Conservation (phyloP, 176 grass and related monocot genomes). For the Eremochloa ophiuroides region DNA sequence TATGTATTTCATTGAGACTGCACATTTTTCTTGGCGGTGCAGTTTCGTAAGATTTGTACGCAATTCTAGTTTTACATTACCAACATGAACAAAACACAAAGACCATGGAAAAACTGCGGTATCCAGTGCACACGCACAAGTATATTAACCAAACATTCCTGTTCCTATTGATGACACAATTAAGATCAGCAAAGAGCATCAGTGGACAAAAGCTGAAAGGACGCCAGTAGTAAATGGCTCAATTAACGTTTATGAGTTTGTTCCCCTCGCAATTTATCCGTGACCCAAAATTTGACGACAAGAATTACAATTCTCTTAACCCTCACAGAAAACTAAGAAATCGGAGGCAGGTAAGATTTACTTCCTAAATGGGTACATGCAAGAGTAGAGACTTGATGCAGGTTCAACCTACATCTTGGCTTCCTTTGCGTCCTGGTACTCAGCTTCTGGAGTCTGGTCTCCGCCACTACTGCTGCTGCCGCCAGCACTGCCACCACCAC, state of each 20-base stretch:
- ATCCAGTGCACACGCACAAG: not conserved
- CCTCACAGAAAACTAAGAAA: not conserved
- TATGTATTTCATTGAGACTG: too few species aligned
- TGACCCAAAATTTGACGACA: not conserved
- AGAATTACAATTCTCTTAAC: conserved; percentile 9
- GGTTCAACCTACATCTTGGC: conserved; percentile 50
- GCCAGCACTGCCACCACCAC: conserved; percentile 8
- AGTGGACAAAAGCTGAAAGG: not conserved
- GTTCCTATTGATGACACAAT: not conserved
- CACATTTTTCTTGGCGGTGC: not conserved
- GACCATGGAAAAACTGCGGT: not conserved
- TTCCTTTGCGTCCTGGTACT: conserved; percentile 71
- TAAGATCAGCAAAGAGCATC: not conserved
- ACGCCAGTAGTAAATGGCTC: not conserved
- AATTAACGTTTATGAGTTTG: conserved; percentile 23
- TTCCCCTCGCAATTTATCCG: conserved; percentile 28
- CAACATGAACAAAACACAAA: not conserved
- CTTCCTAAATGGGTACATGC: conserved; percentile 41
- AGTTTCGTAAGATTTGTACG: not conserved
- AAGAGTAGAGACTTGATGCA: conserved; percentile 12
- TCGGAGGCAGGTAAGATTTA: conserved; percentile 2
- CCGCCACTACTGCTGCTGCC: conserved; percentile 15
- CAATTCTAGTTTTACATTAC: not conserved
- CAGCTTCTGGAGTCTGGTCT: conserved; percentile 82
- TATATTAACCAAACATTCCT: not conserved